phyloP scores from a whole-genome alignment of 345 rosid species.

The Gossypium herbaceum region DNA sequence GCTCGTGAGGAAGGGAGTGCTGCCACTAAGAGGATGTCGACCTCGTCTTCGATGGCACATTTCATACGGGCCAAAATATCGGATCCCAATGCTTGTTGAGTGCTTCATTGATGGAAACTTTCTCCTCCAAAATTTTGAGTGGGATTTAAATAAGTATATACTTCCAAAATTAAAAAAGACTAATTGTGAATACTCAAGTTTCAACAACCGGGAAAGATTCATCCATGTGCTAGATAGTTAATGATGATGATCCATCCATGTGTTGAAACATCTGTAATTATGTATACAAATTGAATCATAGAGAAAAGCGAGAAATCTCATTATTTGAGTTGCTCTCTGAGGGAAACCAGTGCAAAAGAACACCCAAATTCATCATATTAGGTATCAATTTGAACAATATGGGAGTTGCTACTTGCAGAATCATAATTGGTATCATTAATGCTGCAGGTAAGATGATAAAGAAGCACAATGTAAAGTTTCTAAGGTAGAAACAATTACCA shows the following conservation, averaged over 20 bases:
- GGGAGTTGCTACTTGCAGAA: conserved; percentile 79
- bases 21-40: too few relatives aligned
- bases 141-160: not conserved
- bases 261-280: not conserved
- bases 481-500: conserved; percentile 36
- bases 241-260: not conserved
- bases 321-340: conserved; percentile 42
- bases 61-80: too few relatives aligned
- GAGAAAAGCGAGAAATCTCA: not conserved
- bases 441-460: not conserved
- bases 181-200: too few relatives aligned
- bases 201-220: too few relatives aligned
- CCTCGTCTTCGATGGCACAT: too few relatives aligned
- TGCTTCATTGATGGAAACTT: too few relatives aligned
- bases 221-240: not conserved
- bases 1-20: too few relatives aligned
- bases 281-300: not conserved
- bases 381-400: conserved; percentile 85
- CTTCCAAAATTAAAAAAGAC: not conserved
- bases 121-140: too few relatives aligned
- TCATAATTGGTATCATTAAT: conserved; percentile 19
- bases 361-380: conserved; percentile 73
- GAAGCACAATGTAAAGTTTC: not conserved
- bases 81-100: too few relatives aligned
- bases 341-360: conserved; percentile 84